These are phyloP conservation scores for Akanthomyces uredinophilus DNA, from an alignment of 2,329 filamentous ascomycete species.

Conservation along the genomic window DNA sequence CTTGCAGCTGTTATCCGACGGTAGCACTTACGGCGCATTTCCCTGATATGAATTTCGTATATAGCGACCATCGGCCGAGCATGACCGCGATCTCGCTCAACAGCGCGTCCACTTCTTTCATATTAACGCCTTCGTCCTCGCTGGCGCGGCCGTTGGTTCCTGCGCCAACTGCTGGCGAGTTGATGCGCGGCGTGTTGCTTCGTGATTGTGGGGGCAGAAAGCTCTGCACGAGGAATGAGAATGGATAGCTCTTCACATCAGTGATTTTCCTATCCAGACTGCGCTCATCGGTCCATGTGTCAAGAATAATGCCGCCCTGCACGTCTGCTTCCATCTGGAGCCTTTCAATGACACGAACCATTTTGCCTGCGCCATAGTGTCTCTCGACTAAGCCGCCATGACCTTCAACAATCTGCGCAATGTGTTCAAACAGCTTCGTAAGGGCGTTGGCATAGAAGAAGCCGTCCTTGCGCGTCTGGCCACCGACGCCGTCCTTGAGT, in stretches of 20 bases:
- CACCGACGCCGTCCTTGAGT: constrained; percentile 61
- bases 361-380: constrained; percentile 88
- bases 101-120: constrained; percentile 89
- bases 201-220: constrained; percentile 71
- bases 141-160: constrained; percentile 53
- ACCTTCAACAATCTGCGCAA: constrained; percentile 90
- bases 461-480: constrained; percentile 54
- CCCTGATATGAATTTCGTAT: constrained; percentile 79
- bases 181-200: constrained; percentile 60
- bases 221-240: constrained; percentile 93
- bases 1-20: background rate
- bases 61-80: constrained; percentile 89
- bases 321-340: constrained; percentile 93
- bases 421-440: constrained; percentile 93
- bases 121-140: constrained; percentile 90
- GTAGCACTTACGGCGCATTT: constrained; percentile 68
- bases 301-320: constrained; percentile 90
- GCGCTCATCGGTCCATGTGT: constrained; percentile 91
- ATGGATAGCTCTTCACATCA: constrained; percentile 96
- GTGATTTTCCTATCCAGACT: constrained; percentile 79
- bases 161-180: constrained; percentile 65
- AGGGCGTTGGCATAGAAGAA: constrained; percentile 90
- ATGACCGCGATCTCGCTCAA: constrained; percentile 87
- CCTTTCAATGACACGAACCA: constrained; percentile 89
- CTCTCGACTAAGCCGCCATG: constrained; percentile 88